Base-by-base conservation (phyloP, 345 rosid species). In the Mallotus nudiflorus region DNA sequence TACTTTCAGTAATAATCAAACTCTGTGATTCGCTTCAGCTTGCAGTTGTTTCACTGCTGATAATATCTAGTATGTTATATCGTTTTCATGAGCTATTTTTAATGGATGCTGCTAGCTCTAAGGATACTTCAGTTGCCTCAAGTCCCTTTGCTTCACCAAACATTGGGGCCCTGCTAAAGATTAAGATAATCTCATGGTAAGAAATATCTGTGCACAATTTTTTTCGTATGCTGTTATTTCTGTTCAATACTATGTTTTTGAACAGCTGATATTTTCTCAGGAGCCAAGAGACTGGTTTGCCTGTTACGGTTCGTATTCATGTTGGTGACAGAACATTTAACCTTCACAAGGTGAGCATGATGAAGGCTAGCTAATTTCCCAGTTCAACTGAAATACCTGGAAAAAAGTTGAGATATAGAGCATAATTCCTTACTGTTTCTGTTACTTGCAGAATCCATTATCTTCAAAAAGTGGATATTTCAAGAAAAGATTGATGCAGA, bases 391-490 rank as follows among this genome's bases (percentile, higher is more conserved):
- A 2, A 15, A 22, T 0, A 48, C 15, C 25, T 29, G 3, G 7
- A 7, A 15, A n/a, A 33, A 46, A 42, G 35, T 56, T 49, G 18
- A 27, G 13, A 28, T 35, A 11, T 9, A 3, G 9, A 48, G 49
- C 27, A 13, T 19, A 0, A 14, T 35, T 67, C n/a, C n/a, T n/a
- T n/a, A n/a, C n/a, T 44, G 24, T 57, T 51, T 74, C 53, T 70
- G 45, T 19, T 44, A 11, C 40, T 77, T 81, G 88, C 66, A 91
- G 97, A 74, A 62, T 68, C 94, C 88, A 11, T 57, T 91, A 71
- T 80, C 75, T 56, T 78, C 85, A 15, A 91, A 82, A 75, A 86
- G 97, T 44, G 91, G 92, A 80, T 91, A 83, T 85, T 86, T 91
- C 73, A 85, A 80, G 73, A 78, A 78, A 65, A 81, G 82, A 72